Evolutionary conservation across 352 stramenopile species (phyloP).

Genomic region (Aphanomyces invadans): DNA sequence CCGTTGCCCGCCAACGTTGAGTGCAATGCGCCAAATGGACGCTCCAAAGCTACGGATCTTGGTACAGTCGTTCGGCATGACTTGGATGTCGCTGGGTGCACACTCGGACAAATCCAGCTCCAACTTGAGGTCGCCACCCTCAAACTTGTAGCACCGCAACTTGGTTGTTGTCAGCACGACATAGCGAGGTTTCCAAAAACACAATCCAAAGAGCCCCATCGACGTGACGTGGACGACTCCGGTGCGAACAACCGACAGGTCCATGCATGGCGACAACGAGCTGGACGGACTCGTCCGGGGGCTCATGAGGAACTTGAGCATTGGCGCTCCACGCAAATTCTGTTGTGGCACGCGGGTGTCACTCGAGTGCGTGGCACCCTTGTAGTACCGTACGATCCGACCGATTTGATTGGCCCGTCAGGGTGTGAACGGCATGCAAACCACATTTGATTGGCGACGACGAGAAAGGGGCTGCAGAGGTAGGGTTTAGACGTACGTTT

Average conservation of each 20-base stretch:
- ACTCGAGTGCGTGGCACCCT: neutral
- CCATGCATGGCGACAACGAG: neutral
- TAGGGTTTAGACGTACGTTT: neutral
- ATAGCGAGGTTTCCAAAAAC: conserved; percentile 75
- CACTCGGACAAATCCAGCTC: conserved; percentile 62
- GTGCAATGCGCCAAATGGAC: conserved; percentile 70
- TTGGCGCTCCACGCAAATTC: neutral
- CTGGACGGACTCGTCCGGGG: neutral
- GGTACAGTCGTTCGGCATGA: conserved; percentile 70
- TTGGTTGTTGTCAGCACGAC: conserved; percentile 55
- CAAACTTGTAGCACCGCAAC: conserved; percentile 72
- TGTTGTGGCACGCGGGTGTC: neutral
- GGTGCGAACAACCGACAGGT: conserved; percentile 47
- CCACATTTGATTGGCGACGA: neutral
- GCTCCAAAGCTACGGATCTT: conserved; percentile 62
- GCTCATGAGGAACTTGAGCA: neutral
- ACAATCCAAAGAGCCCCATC: conserved; percentile 45
- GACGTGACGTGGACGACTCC: conserved; percentile 65
- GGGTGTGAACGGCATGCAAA: neutral
- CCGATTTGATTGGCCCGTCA: neutral
- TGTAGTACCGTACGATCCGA: neutral
- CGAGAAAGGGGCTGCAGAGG: neutral
- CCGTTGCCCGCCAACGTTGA: conserved; percentile 51
- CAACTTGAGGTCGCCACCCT: conserved; percentile 64
- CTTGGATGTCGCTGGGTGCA: conserved; percentile 51